phyloP scores from a whole-genome alignment of 2,329 filamentous ascomycete species.

The Apiospora phragmitis region DNA sequence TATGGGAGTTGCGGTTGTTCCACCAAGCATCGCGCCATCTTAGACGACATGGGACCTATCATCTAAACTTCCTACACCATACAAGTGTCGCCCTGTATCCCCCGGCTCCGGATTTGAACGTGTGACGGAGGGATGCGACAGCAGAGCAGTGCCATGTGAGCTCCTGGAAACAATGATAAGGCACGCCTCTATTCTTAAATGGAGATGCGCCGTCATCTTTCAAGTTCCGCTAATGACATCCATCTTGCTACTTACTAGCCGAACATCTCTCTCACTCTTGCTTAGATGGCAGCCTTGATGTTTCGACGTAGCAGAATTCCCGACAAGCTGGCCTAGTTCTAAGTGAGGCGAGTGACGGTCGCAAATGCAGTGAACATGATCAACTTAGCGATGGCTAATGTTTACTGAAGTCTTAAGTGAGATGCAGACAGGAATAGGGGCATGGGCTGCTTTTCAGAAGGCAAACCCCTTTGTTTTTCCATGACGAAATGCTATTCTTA shows the following conservation, averaged over 20 bases:
- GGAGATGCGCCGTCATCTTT: neutral
- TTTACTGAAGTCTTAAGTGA: neutral
- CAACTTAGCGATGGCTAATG: neutral
- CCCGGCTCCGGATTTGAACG: neutral
- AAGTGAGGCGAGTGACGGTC: neutral
- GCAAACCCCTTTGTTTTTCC: neutral
- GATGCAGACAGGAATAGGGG: neutral
- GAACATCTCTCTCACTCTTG: neutral
- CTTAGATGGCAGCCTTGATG: neutral
- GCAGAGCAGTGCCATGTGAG: neutral
- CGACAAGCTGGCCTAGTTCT: neutral
- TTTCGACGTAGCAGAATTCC: neutral
- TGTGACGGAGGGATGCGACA: neutral
- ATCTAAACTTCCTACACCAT: neutral
- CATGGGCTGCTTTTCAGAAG: neutral
- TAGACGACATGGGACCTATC: neutral
- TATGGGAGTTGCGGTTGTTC: neutral
- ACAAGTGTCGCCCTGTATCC: neutral
- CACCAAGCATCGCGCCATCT: neutral
- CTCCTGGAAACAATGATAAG: neutral
- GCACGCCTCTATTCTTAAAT: neutral
- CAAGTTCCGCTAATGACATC: neutral
- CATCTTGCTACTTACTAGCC: no score
- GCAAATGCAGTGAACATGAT: neutral
- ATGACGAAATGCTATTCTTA: neutral